These are phyloP conservation scores for Nakaseomyces bracarensis DNA, from an alignment of 1,139 yeast genomes.

Conservation along the genomic window DNA sequence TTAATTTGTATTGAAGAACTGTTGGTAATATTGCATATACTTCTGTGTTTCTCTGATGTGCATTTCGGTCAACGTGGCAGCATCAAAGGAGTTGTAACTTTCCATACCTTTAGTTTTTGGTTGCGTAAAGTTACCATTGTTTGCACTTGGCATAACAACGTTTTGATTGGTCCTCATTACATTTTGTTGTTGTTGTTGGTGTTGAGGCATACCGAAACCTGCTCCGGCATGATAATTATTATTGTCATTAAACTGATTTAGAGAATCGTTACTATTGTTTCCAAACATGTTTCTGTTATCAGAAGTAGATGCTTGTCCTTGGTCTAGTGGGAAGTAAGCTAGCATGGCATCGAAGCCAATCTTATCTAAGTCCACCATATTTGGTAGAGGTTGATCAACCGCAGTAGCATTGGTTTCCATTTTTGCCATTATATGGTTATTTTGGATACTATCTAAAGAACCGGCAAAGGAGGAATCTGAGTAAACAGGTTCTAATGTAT, in stretches of 20 bases:
- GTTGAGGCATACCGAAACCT: neutral
- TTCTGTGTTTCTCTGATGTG: slow-evolving; percentile 4
- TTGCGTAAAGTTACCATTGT: neutral
- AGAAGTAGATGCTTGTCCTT: neutral
- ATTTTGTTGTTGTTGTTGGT: neutral
- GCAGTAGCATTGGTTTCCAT: neutral
- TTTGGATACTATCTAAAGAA: neutral
- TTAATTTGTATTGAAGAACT: neutral
- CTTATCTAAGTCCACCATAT: slow-evolving; percentile 1
- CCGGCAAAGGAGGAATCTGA: neutral
- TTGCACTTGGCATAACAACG: slow-evolving; percentile 1
- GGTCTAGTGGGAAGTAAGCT: neutral
- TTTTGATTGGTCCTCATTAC: neutral
- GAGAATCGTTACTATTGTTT: neutral
- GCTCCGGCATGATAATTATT: neutral
- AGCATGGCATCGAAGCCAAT: slow-evolving; percentile 2
- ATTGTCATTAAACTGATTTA: neutral
- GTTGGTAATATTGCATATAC: slow-evolving; percentile 4
- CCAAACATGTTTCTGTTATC: neutral
- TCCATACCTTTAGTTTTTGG: neutral
- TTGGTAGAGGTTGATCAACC: neutral
- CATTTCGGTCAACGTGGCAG: slow-evolving; percentile 2
- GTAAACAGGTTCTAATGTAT: neutral
- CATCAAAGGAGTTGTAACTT: neutral
- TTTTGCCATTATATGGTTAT: neutral